Evolutionary conservation across 371 early-diverging fungal genomes (phyloP), one percentile per base, ranked within the genome.

Genomic region (Mucor circinelloides): DNA sequence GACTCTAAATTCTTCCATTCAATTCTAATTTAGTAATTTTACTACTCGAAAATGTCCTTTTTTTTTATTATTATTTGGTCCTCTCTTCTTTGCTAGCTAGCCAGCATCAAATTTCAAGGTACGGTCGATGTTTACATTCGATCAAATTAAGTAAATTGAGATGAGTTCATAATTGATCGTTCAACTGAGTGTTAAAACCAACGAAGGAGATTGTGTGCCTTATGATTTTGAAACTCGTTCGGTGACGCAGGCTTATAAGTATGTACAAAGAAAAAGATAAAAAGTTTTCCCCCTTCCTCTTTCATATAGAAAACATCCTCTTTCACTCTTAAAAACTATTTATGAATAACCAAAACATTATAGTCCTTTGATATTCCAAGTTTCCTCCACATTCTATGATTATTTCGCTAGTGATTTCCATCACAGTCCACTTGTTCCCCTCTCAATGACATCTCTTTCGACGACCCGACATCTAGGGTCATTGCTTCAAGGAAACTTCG

Each of bases 131-230:
- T 27, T 52, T 52, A 52, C 52, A 52, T 52, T 7, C 25, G 21
- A 23, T 27, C 27, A 23, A 52, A 52, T 52, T 27, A 52, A 27
- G 52, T 27, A 27, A 52, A 52, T 13, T 52, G 21, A 21, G 46
- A 46, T 46, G 46, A 46, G 46, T 46, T 46, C 46, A 40, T 40
- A 40, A 40, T 40, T 40, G 48, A 48, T 48, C 7, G 27, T 52
- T 27, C 25, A 27, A 52, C 52, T 52, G 52, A 27, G 52, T 52
- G 52, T 52, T 52, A 52, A 46, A 46, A 46, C 40, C 40, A 52
- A 52, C 52, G 3, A 52, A 27, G 9, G 52, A 52, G 52, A 21
- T 52, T 56, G 56, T 56, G 56, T 56, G 56, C 56, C 56, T 56
- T 32, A 32, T 30, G 40, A 40, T 31, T 56, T 56, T 56, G 32